These are phyloP conservation scores for Irpex sp. DNA, from an alignment of 1,284 basidiomycete species.

Conservation along the genomic window DNA sequence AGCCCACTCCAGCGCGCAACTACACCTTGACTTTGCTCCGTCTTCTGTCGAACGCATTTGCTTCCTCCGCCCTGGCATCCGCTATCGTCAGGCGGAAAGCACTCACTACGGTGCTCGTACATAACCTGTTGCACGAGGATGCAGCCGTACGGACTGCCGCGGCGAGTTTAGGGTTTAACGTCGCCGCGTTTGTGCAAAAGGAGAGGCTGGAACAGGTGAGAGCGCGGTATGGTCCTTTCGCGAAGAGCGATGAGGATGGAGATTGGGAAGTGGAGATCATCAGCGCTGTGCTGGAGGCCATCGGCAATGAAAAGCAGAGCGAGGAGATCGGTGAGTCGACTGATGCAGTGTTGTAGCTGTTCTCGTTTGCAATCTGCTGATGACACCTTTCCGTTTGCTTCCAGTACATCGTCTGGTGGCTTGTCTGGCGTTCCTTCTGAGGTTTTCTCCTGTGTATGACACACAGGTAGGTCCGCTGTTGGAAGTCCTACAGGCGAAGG, in stretches of 20 bases:
- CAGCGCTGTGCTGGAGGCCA: constrained; percentile 74
- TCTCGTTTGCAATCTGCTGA: background rate
- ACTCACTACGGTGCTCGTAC: constrained; percentile 48
- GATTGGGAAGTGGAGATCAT: constrained; percentile 85
- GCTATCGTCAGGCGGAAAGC: constrained; percentile 19
- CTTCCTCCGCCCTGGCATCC: constrained; percentile 46
- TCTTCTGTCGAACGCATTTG: constrained; percentile 73
- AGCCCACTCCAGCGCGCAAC: constrained; percentile 37
- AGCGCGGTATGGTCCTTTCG: constrained; percentile 18
- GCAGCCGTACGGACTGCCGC: constrained; percentile 70
- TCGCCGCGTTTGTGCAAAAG: constrained; percentile 63
- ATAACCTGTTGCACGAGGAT: constrained; percentile 68
- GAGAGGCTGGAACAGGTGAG: constrained; percentile 44
- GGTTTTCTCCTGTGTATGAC: constrained; percentile 64
- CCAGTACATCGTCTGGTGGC: constrained; percentile 79
- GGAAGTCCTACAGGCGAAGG: constrained; percentile 65
- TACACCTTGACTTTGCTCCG: constrained; percentile 70
- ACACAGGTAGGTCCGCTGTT: constrained; percentile 52
- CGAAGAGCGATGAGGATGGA: constrained; percentile 47
- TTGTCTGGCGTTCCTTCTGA: constrained; percentile 68
- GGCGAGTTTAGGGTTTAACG: constrained; percentile 79
- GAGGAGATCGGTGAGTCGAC: constrained; percentile 74
- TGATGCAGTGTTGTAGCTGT: background rate
- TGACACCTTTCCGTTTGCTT: background rate
- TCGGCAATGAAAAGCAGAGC: constrained; percentile 63